These are phyloP conservation scores for Agrocybe pediades DNA, from an alignment of 768 basidiomycete species.

Conservation along the genomic window DNA sequence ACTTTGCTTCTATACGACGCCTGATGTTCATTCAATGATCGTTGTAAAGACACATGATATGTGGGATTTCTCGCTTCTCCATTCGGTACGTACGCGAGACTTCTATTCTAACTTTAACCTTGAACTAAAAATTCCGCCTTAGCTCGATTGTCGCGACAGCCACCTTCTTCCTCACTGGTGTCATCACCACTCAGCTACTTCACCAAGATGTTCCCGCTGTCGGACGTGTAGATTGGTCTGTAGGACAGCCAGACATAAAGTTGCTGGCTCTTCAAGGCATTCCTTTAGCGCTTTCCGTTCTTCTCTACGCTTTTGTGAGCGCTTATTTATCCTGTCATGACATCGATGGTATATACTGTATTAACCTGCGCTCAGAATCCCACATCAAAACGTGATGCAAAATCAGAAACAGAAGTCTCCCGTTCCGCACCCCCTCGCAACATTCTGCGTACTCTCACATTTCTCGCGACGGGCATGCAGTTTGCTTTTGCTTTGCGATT, in stretches of 20 bases:
- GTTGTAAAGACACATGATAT: slow-evolving; percentile 59
- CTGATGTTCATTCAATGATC: slow-evolving; percentile 2
- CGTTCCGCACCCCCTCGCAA: slow-evolving; percentile 12
- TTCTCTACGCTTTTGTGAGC: slow-evolving; percentile 22
- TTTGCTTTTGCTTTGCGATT: slow-evolving; percentile 58
- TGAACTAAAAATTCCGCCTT: slow-evolving; percentile 6
- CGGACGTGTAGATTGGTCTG: slow-evolving; percentile 38
- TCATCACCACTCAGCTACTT: slow-evolving; percentile 41
- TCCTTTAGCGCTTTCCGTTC: slow-evolving; percentile 35
- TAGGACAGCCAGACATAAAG: slow-evolving; percentile 33
- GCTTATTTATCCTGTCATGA: not conserved
- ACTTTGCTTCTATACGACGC: not conserved
- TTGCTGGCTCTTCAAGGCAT: slow-evolving; percentile 43
- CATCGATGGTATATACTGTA: not conserved
- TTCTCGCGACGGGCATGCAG: slow-evolving; percentile 42
- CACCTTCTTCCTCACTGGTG: slow-evolving; percentile 52
- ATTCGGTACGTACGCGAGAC: slow-evolving; percentile 38
- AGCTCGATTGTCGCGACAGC: slow-evolving; percentile 59
- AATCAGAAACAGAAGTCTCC: slow-evolving; percentile 4
- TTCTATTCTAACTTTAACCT: slow-evolving; percentile 11
- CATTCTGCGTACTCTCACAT: slow-evolving; percentile 39
- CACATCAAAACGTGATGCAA: slow-evolving; percentile 10
- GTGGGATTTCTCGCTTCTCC: slow-evolving; percentile 59
- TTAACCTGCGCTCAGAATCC: not conserved
- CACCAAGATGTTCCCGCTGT: slow-evolving; percentile 35